Percentiles rank a stretch among this genome's conserved stretches.
phyloP scores from a whole-genome alignment of 1,139 yeast species.

The Suhomyces terraborum region DNA sequence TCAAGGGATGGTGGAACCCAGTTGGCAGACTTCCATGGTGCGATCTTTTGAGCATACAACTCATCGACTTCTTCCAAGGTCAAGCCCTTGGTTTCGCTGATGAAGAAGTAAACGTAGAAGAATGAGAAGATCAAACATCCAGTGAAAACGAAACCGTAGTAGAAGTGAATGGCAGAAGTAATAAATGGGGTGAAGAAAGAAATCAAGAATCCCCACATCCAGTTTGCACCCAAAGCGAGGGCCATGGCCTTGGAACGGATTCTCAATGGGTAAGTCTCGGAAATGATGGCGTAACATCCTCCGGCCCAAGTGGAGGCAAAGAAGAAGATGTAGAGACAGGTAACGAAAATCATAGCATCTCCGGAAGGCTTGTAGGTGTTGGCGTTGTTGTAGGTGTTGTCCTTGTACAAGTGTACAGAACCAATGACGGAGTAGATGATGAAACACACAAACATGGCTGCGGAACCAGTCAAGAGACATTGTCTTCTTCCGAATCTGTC shows the following conservation, averaged over 20 bases:
- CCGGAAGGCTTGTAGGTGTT: constrained; percentile 54
- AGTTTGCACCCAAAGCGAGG: constrained; percentile 72
- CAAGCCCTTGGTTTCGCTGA: constrained; percentile 68
- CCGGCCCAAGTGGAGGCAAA: constrained; percentile 93
- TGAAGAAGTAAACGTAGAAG: constrained; percentile 56
- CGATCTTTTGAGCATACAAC: constrained; percentile 50
- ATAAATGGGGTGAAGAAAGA: constrained; percentile 77
- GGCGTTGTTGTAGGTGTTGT: constrained; percentile 32
- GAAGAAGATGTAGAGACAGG: constrained; percentile 79
- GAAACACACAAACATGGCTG: constrained; percentile 56
- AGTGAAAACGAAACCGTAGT: constrained; percentile 30
- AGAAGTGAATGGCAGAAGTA: constrained; percentile 29
- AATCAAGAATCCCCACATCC: constrained; percentile 80
- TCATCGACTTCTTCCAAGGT: constrained; percentile 69
- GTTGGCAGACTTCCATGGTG: constrained; percentile 50
- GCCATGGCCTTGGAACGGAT: constrained; percentile 83
- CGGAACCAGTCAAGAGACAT: constrained; percentile 54
- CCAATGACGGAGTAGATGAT: constrained; percentile 64
- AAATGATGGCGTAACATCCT: constrained; percentile 73
- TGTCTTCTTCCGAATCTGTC: constrained; percentile 73
- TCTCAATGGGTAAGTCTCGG: constrained; percentile 80
- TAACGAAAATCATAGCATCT: constrained; percentile 74
- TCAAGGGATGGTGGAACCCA: constrained; percentile 49
- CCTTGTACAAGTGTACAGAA: constrained; percentile 58
- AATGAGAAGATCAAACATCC: constrained; percentile 30